phyloP scores from a whole-genome alignment of 352 stramenopile species.

The Peronospora belbahrii region DNA sequence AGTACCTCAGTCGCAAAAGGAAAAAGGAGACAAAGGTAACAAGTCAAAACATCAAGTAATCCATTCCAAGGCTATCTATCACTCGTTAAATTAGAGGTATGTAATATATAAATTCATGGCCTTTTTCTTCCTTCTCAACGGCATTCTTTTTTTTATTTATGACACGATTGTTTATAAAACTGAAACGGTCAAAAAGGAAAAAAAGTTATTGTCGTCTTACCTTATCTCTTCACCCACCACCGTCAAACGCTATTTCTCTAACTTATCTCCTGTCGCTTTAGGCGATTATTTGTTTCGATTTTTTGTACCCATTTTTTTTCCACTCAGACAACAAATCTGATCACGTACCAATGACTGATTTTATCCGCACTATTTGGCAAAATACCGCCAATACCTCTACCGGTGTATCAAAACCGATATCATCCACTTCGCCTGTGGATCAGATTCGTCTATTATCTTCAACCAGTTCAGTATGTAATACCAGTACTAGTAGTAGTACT shows the following conservation, averaged over 20 bases:
- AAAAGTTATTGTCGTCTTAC: too few relatives aligned
- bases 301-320: background rate
- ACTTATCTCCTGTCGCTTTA: slow-evolving; percentile 14
- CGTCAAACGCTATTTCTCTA: background rate
- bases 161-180: too few relatives aligned
- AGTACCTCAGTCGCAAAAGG: slow-evolving; percentile 14
- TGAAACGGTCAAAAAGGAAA: too few relatives aligned
- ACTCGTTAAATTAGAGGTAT: slow-evolving; percentile 10
- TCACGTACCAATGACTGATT: slow-evolving; percentile 68
- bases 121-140: background rate
- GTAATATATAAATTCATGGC: background rate
- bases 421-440: slow-evolving; percentile 33
- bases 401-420: slow-evolving; percentile 17
- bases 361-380: slow-evolving; percentile 67
- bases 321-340: background rate
- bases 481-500: too few relatives aligned
- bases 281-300: background rate
- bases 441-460: slow-evolving; percentile 42
- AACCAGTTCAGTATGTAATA: too few relatives aligned
- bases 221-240: too few relatives aligned
- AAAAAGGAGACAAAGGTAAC: slow-evolving; percentile 22
- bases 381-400: slow-evolving; percentile 8
- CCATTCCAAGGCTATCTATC: too few relatives aligned
- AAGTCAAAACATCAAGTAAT: slow-evolving; percentile 19
- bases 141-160: too few relatives aligned